These are phyloP conservation scores for Panus rudis DNA, from an alignment of 768 basidiomycete genomes.

Conservation along the genomic window DNA sequence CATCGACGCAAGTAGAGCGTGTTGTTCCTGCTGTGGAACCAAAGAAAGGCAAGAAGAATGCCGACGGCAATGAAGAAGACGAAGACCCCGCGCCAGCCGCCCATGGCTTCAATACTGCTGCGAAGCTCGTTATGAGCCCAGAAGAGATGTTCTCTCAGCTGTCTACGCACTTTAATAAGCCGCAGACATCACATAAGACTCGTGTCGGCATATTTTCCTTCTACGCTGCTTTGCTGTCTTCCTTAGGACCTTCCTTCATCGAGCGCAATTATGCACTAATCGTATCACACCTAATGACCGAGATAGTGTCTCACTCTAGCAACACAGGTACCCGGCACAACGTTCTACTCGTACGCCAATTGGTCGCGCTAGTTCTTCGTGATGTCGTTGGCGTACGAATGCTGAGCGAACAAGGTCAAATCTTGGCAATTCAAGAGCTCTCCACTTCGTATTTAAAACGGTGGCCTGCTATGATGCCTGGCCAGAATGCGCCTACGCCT, in stretches of 20 bases:
- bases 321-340: conserved; percentile 63
- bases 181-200: conserved; percentile 56
- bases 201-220: conserved; percentile 86
- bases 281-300: conserved; percentile 68
- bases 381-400: conserved; percentile 86
- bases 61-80: conserved; percentile 54
- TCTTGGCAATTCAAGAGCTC: conserved; percentile 82
- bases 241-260: conserved; percentile 70
- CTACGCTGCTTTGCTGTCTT: conserved; percentile 69
- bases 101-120: conserved; percentile 40
- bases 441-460: conserved; percentile 76
- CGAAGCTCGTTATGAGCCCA: conserved; percentile 61
- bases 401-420: conserved; percentile 91
- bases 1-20: conserved; percentile 72
- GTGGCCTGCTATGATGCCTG: conserved; percentile 92
- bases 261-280: conserved; percentile 80
- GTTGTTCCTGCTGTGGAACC: conserved; percentile 37
- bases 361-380: conserved; percentile 71
- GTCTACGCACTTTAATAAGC: conserved; percentile 75
- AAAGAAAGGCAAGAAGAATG: conserved; percentile 43
- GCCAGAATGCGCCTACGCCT: conserved; percentile 62
- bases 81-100: conserved; percentile 37
- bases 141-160: conserved; percentile 79
- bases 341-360: conserved; percentile 56
- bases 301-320: conserved; percentile 60